These are phyloP conservation scores for Shiraia bambusicola DNA, from an alignment of 2,329 filamentous ascomycete species.

Conservation along the genomic window DNA sequence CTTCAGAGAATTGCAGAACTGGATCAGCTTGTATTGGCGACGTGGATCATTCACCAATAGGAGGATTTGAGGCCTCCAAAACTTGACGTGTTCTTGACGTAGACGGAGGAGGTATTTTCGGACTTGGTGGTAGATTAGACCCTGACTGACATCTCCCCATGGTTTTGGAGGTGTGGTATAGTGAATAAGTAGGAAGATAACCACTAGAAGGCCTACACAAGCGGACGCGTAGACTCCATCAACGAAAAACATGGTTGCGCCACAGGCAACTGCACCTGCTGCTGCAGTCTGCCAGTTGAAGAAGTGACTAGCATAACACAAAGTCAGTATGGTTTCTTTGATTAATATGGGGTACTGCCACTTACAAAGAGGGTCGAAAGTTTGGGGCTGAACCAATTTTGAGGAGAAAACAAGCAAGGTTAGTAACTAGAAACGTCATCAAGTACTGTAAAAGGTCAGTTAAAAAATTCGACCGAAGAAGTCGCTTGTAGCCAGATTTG, in stretches of 20 bases:
- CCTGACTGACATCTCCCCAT: slow-evolving; percentile 89
- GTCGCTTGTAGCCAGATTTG: no score
- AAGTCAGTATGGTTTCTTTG: no score
- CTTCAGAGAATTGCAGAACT: slow-evolving; percentile 89
- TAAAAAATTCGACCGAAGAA: no score
- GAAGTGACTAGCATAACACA: slow-evolving; percentile 56
- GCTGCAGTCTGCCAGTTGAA: slow-evolving; percentile 85
- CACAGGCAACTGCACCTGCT: slow-evolving; percentile 72
- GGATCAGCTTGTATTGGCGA: slow-evolving; percentile 79
- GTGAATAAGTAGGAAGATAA: slow-evolving; percentile 83
- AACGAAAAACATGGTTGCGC: slow-evolving; percentile 85
- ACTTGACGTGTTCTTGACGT: slow-evolving; percentile 86
- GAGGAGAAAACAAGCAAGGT: slow-evolving; percentile 81
- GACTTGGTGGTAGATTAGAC: slow-evolving; percentile 84
- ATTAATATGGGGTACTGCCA: no score
- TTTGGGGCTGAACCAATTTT: slow-evolving; percentile 88
- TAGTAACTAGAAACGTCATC: slow-evolving; percentile 89
- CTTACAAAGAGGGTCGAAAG: slow-evolving; percentile 74
- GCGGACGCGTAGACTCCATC: slow-evolving; percentile 77
- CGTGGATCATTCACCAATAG: slow-evolving; percentile 80
- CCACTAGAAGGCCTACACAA: slow-evolving; percentile 70
- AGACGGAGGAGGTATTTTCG: slow-evolving; percentile 84
- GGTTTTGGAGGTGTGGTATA: slow-evolving; percentile 82
- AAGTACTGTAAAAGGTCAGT: slow-evolving; percentile 56
- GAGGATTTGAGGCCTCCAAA: slow-evolving; percentile 87